Evolutionary conservation across 257 asterid genomes (phyloP).

Genomic region (Nicotiana obtusifolia): DNA sequence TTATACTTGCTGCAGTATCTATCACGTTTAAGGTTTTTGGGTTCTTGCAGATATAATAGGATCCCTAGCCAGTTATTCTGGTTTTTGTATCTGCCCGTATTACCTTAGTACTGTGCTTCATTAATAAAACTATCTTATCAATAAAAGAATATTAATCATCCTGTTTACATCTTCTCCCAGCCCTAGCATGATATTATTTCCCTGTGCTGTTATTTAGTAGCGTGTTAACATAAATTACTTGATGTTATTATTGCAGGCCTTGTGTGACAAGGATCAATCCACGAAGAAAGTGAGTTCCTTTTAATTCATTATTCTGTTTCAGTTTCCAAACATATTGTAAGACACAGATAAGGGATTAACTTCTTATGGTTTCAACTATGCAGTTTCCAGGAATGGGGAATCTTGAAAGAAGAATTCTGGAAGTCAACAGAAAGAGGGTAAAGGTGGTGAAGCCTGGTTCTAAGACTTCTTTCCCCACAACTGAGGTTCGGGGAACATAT

Average conservation of each 20-base stretch:
- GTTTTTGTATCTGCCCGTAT: background rate
- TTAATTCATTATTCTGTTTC: conserved; percentile 6
- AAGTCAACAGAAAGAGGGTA: conserved; percentile 74
- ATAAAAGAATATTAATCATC: background rate
- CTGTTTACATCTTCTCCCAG: conserved; percentile 4
- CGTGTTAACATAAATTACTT: background rate
- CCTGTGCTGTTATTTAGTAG: background rate
- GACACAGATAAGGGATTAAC: background rate
- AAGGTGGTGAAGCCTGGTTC: conserved; percentile 96
- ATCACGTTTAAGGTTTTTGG: background rate
- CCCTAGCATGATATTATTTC: background rate
- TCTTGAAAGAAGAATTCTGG: conserved; percentile 82
- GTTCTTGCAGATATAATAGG: background rate
- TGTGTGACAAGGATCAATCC: conserved; percentile 84
- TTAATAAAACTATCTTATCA: too few relatives aligned
- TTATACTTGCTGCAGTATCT: background rate
- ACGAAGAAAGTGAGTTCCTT: conserved; percentile 56
- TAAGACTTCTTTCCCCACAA: conserved; percentile 81
- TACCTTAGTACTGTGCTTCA: background rate
- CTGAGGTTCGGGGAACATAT: conserved; percentile 88
- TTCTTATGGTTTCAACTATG: background rate
- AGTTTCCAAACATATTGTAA: background rate
- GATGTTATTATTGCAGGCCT: conserved; percentile 39
- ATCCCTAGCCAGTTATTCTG: background rate
- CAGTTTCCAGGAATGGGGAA: conserved; percentile 80